phyloP scores from a whole-genome alignment of 1,139 yeast genomes.

The Diutina pseudorugosa region DNA sequence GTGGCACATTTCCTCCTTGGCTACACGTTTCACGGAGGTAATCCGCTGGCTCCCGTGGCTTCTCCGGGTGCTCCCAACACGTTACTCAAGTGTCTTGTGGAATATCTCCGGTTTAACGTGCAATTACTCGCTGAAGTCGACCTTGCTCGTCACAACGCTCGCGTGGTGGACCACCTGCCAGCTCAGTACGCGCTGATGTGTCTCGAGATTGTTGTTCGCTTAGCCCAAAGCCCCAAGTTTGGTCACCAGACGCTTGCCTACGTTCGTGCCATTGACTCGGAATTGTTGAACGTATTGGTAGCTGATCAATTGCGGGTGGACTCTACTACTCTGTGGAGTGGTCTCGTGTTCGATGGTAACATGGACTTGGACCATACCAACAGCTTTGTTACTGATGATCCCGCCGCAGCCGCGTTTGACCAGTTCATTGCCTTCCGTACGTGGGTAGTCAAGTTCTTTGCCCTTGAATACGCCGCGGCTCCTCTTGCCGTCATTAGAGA shows the following conservation, averaged over 20 bases:
- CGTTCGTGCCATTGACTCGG: not conserved
- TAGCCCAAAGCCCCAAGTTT: not conserved
- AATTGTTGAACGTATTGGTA: too few species aligned
- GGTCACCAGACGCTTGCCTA: not conserved
- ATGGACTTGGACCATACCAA: constrained; percentile 10
- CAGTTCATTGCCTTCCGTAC: constrained; percentile 55
- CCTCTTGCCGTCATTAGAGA: constrained; percentile 45
- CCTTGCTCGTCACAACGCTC: constrained; percentile 23
- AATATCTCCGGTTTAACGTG: constrained; percentile 36
- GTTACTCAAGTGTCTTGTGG: constrained; percentile 41
- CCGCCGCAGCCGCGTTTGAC: constrained; percentile 41
- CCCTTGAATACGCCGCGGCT: constrained; percentile 63
- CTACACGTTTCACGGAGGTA: constrained; percentile 30
- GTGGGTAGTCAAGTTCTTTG: constrained; percentile 48
- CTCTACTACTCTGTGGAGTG: not conserved
- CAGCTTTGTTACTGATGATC: constrained; percentile 20
- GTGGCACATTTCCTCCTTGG: constrained; percentile 74
- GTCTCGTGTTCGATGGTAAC: not conserved
- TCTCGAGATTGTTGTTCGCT: constrained; percentile 42
- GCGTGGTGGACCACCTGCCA: constrained; percentile 37
- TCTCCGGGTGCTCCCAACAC: constrained; percentile 20
- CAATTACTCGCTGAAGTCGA: constrained; percentile 26
- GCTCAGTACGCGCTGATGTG: constrained; percentile 45
- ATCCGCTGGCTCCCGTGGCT: constrained; percentile 11
- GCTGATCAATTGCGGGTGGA: not conserved